A percentile compares a stretch with the other conserved stretches of the same genome.
Conservation (phyloP, 2,329 filamentous ascomycete genomes). For the Ophioceras dolichostomum region DNA sequence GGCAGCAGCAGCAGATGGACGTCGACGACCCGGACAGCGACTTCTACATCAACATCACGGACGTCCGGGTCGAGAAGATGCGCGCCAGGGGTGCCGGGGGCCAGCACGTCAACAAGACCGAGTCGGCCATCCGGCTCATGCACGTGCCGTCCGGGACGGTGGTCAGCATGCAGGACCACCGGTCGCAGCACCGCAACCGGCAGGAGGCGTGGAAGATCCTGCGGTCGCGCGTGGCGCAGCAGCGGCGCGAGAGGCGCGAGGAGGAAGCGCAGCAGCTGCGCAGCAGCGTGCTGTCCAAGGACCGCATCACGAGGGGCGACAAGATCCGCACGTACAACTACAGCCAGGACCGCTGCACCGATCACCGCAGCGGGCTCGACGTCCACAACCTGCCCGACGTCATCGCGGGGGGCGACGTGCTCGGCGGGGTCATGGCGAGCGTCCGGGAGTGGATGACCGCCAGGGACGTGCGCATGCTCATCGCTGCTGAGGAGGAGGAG, state of each 20-base stretch:
- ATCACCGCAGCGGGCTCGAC: constrained; percentile 72
- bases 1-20: constrained; percentile 26
- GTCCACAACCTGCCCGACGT: constrained; percentile 71
- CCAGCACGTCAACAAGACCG: constrained; percentile 97
- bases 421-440: constrained; percentile 68
- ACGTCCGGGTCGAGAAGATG: constrained; percentile 83
- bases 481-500: constrained; percentile 54
- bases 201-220: constrained; percentile 79
- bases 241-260: constrained; percentile 69
- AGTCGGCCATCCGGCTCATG: constrained; percentile 86
- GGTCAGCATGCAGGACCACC: constrained; percentile 84
- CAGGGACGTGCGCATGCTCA: constrained; percentile 59
- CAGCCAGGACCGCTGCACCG: constrained; percentile 65
- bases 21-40: constrained; percentile 79
- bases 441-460: constrained; percentile 65
- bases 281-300: constrained; percentile 64
- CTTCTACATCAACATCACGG: constrained; percentile 76
- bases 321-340: constrained; percentile 92
- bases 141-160: constrained; percentile 78
- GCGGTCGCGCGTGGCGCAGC: constrained; percentile 69
- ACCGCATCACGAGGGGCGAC: constrained; percentile 79
- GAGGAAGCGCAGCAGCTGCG: constrained; percentile 64
- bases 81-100: constrained; percentile 83
- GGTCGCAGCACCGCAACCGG: constrained; percentile 83
- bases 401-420: constrained; percentile 57